A percentile compares a stretch with the other conserved stretches of the same genome.
These are phyloP conservation scores for Cicer pinnatifidum DNA, from an alignment of 306 rosid genomes.

Conservation along the genomic window DNA sequence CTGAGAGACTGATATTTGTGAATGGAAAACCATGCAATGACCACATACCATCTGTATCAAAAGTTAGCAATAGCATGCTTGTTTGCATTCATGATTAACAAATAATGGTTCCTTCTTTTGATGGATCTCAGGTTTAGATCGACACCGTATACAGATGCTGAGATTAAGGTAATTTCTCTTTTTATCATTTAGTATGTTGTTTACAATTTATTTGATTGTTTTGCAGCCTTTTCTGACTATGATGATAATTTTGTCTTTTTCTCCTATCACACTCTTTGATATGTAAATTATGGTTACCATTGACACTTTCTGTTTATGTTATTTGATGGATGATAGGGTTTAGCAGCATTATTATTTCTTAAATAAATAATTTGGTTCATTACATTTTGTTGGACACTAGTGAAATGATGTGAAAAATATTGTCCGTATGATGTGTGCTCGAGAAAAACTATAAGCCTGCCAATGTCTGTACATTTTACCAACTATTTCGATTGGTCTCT, in stretches of 20 bases:
- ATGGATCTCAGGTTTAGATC: conserved; percentile 66
- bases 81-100: conserved; percentile 36
- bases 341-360: conserved; percentile 28
- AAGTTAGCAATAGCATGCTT: conserved; percentile 29
- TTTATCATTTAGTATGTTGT: neutral
- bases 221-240: neutral
- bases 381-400: conserved; percentile 9
- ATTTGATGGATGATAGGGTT: conserved; percentile 23
- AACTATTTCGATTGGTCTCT: conserved; percentile 22
- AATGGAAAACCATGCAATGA: conserved; percentile 36
- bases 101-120: conserved; percentile 37
- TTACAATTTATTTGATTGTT: conserved; percentile 28
- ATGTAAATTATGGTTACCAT: conserved; percentile 9
- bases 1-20: conserved; percentile 4
- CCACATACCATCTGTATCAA: conserved; percentile 18
- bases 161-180: conserved; percentile 73
- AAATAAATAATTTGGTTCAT: conserved; percentile 14
- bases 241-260: conserved; percentile 15
- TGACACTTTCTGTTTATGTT: conserved; percentile 15
- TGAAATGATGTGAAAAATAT: conserved; percentile 6
- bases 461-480: neutral
- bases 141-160: conserved; percentile 82
- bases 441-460: conserved; percentile 6
- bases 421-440: conserved; percentile 5
- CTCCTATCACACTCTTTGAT: conserved; percentile 5